Evolutionary conservation across 2,329 filamentous ascomycete species (phyloP), one percentile per base, ranked within the genome.

Genomic region (Pseudohalonectria lignicola): DNA sequence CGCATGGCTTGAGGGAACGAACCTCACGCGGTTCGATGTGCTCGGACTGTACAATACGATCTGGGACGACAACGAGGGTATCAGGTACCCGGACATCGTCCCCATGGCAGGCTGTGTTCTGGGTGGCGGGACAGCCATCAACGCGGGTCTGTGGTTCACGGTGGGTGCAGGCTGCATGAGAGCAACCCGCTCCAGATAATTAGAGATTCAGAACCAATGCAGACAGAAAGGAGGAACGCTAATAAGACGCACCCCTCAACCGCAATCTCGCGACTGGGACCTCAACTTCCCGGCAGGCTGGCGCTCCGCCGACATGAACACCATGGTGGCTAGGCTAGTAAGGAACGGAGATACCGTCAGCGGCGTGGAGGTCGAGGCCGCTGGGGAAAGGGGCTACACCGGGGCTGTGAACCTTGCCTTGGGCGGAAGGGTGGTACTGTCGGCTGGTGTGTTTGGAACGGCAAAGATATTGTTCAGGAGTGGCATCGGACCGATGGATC

Each of bases 31-130:
- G 34, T 83, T 84, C 47, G 80, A 85, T 49, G 71, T 84, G 5
- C 80, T 79, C 0, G 77, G 79, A 39, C 70, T 84, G 41, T 82
- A 76, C 54, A 84, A 83, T 53, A 65, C 82, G 56, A 80, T 85
- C 46, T 82, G 76, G 71, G 59, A 64, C 4, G 69, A 81, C 49
- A 75, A 72, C 9, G 62, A 63, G 4, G 77, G 76, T 20, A 76
- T 82, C 47, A 71, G 74, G 30, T 85, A 80, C 54, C 64, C 66
- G 2, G 80, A 84, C 53, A 76, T 74, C 15, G 77, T 79, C 44
- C 74, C 80, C 48, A 82, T 83, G 75, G 76, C 77, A 11, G 80
- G 78, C 11, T 85, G 80, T 44, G 65, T 84, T 31, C 67, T 85
- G 3, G 81, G 80, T 36, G 81, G 80, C 40, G 75, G 76, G 7